phyloP scores from a whole-genome alignment of 1,139 yeast species.

The Scheffersomyces insectosa region DNA sequence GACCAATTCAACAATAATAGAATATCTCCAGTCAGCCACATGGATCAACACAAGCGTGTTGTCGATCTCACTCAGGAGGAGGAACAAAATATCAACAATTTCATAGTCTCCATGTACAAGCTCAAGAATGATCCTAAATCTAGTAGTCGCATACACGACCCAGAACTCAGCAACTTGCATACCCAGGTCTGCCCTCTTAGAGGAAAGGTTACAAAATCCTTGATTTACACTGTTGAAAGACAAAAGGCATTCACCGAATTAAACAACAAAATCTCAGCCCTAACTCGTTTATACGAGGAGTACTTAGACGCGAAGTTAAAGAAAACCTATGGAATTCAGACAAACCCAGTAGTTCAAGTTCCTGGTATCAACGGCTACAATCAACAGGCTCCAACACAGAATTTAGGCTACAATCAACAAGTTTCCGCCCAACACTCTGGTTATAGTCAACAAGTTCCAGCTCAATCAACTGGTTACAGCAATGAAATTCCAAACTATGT shows the following conservation, averaged over 20 bases:
- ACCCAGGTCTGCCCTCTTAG: slow-evolving; percentile 63
- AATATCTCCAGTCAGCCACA: slow-evolving; percentile 12
- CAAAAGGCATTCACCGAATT: slow-evolving; percentile 73
- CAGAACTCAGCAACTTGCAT: slow-evolving; percentile 63
- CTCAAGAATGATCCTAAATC: slow-evolving; percentile 51
- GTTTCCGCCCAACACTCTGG: neutral
- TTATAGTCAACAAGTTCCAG: slow-evolving; percentile 1
- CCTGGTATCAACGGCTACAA: slow-evolving; percentile 1
- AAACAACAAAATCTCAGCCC: slow-evolving; percentile 80
- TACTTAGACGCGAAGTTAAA: slow-evolving; percentile 68
- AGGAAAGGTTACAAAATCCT: slow-evolving; percentile 71
- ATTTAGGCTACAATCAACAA: neutral
- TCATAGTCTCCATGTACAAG: slow-evolving; percentile 64
- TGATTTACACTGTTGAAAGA: slow-evolving; percentile 63
- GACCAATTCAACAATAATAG: slow-evolving; percentile 6
- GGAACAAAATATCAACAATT: slow-evolving; percentile 67
- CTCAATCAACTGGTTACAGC: slow-evolving; percentile 2
- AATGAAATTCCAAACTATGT: neutral
- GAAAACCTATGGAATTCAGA: slow-evolving; percentile 45
- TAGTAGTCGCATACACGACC: slow-evolving; percentile 42
- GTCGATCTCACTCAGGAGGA: slow-evolving; percentile 57
- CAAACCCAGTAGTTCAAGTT: neutral
- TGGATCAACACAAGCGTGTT: slow-evolving; percentile 5
- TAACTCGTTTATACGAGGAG: slow-evolving; percentile 75
- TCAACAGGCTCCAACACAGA: neutral